A percentile compares a stretch with the other conserved stretches of the same genome.
phyloP scores from a whole-genome alignment of 1,284 basidiomycete species.

The Melampsora abietis-canadensis region DNA sequence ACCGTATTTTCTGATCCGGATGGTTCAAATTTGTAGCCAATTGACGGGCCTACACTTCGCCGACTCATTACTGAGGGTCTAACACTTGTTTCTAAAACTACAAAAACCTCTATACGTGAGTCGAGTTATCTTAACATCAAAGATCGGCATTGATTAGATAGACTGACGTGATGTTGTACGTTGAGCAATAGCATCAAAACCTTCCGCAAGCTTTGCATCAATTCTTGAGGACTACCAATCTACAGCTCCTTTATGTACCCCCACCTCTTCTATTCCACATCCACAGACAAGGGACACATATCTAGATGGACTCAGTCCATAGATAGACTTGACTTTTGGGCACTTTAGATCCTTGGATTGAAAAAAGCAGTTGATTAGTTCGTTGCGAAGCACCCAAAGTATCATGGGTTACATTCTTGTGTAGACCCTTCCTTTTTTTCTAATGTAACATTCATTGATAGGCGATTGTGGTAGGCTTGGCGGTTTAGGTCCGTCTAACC shows the following conservation, averaged over 20 bases:
- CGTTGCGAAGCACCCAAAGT: too few relatives aligned
- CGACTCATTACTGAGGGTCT: slow-evolving; percentile 33
- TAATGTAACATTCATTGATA: too few relatives aligned
- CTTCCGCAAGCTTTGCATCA: slow-evolving; percentile 19
- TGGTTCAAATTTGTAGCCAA: slow-evolving; percentile 6
- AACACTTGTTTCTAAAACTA: slow-evolving; percentile 4
- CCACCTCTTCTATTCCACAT: background rate
- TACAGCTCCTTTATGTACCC: background rate
- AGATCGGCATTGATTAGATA: background rate
- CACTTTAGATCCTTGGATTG: too few relatives aligned
- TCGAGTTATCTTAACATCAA: background rate
- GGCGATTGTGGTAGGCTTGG: too few relatives aligned
- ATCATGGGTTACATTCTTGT: too few relatives aligned
- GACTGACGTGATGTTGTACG: background rate
- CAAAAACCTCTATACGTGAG: slow-evolving; percentile 1
- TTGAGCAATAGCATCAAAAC: background rate
- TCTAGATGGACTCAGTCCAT: background rate
- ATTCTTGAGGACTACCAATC: slow-evolving; percentile 19
- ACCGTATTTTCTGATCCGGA: background rate
- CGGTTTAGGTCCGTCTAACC: too few relatives aligned
- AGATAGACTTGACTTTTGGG: background rate
- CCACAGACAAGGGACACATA: background rate
- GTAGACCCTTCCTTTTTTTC: too few relatives aligned
- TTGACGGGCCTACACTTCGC: slow-evolving; percentile 19
- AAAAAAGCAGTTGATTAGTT: too few relatives aligned